Evolutionary conservation across 352 stramenopile genomes (phyloP).

Genomic region (Phytopythium kandeliae): DNA sequence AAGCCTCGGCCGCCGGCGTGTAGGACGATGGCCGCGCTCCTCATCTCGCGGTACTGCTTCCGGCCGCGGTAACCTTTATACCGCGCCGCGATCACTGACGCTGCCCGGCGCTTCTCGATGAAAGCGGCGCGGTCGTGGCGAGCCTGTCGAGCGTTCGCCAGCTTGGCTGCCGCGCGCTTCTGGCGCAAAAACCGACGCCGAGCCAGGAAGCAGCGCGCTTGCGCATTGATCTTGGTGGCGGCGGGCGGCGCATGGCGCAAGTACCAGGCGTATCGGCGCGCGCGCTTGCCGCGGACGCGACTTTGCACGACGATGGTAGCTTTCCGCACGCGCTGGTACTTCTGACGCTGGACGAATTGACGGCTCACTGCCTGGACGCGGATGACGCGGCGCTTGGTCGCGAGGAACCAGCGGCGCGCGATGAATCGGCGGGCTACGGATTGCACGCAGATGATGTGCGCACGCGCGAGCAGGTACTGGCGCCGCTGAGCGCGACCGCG

Average conservation of each 20-base stretch:
- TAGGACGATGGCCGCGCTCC: constrained; percentile 64
- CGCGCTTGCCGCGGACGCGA: constrained; percentile 60
- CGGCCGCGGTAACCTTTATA: constrained; percentile 67
- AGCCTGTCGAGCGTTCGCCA: constrained; percentile 72
- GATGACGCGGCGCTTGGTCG: constrained; percentile 55
- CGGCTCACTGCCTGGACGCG: constrained; percentile 60
- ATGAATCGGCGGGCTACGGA: constrained; percentile 64
- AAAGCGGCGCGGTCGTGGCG: constrained; percentile 57
- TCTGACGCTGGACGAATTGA: constrained; percentile 69
- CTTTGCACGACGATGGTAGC: constrained; percentile 69
- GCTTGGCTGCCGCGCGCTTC: constrained; percentile 57
- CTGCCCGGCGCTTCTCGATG: constrained; percentile 49
- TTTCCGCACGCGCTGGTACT: constrained; percentile 62
- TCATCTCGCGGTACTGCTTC: constrained; percentile 65
- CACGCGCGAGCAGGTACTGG: constrained; percentile 52
- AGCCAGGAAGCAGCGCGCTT: constrained; percentile 59
- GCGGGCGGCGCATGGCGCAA: constrained; percentile 68
- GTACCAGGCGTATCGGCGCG: constrained; percentile 62
- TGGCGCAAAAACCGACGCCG: constrained; percentile 64
- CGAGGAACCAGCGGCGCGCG: constrained; percentile 42
- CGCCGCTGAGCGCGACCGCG: constrained; percentile 61
- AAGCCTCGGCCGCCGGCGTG: constrained; percentile 78
- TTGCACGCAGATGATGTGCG: constrained; percentile 65
- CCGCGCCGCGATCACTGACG: constrained; percentile 61
- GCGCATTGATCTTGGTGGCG: constrained; percentile 75